phyloP scores from a whole-genome alignment of 371 early-diverging fungal species.

The Rhizopus delemar region DNA sequence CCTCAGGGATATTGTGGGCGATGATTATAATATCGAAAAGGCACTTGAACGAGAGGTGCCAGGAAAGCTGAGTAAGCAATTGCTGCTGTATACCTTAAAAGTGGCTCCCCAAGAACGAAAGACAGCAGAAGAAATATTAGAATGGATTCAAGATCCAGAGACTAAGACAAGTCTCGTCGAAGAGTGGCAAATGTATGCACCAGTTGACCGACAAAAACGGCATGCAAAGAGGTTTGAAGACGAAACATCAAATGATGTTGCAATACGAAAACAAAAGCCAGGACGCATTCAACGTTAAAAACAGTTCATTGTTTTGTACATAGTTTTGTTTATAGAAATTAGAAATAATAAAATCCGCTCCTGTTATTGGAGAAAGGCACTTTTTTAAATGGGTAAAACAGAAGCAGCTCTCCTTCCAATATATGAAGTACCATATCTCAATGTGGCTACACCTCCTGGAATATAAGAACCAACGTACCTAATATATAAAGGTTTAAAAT shows the following conservation, averaged over 20 bases:
- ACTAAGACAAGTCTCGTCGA: slow-evolving; percentile 30
- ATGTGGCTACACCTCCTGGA: slow-evolving; percentile 52
- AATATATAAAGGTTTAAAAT: not conserved
- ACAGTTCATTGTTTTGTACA: not conserved
- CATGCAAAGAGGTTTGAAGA: slow-evolving; percentile 34
- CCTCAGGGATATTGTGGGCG: slow-evolving; percentile 56
- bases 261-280: slow-evolving; percentile 5
- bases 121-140: slow-evolving; percentile 41
- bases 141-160: slow-evolving; percentile 37
- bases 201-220: slow-evolving; percentile 33
- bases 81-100: slow-evolving; percentile 51
- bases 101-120: slow-evolving; percentile 49
- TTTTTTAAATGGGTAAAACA: slow-evolving; percentile 44
- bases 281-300: slow-evolving; percentile 1
- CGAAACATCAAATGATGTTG: slow-evolving; percentile 6
- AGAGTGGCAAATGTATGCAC: slow-evolving; percentile 47
- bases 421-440: slow-evolving; percentile 49
- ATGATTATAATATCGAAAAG: slow-evolving; percentile 50
- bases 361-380: not conserved
- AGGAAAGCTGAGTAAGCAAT: slow-evolving; percentile 47
- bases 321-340: slow-evolving; percentile 5
- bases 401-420: slow-evolving; percentile 52
- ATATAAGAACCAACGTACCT: slow-evolving; percentile 59
- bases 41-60: slow-evolving; percentile 52
- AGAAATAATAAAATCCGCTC: not conserved